Base-by-base conservation (phyloP, 75 land plant species). In the Cupressus sempervirens region DNA sequence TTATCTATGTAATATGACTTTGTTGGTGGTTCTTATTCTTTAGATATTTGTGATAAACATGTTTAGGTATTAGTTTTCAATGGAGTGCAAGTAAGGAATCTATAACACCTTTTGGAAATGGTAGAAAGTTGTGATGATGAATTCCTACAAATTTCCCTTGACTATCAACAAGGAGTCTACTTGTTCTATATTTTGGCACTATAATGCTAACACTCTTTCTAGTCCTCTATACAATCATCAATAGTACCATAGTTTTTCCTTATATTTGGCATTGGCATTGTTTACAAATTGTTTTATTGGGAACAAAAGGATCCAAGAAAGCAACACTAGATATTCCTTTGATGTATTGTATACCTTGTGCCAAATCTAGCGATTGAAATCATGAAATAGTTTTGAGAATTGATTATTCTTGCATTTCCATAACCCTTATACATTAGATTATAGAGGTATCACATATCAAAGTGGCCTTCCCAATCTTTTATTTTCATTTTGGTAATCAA, bases 281-380 rank as follows among this genome's bases (percentile, higher is more conserved):
- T n/a, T 67, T 38, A 84, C 93, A 97, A 98, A 88, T 97, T 68
- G 96, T 97, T 32, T 98, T 97, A 41, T 88, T 97, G 43, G 88
- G 90, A 48, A 92, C 95, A 48, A 84, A 91, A 83, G 89, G 88
- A 38, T 94, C 96, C 14, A 97, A 96, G 84, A 92, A 92, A 53
- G 99, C 98, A 6, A 97, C 99, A 0, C 84, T 84, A 7, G 96
- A 95, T 84, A 96, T 97, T 87, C 93, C 95, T 34, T 86, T 88
- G 68, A 97, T 95, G 9, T 98, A 97, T 82, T 92, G 99, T 77
- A 96, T 97, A 93, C 98, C 99, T 52, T 97, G 98, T 32, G 95
- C 98, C 23, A 91, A 93, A 90, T 97, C 99, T 26, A 95, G 94
- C 81, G 98, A 86, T 87, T 97, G 83, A 96, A 91, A 88, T 81